These are phyloP conservation scores for Trypanosoma mega DNA, from an alignment of 208 protist genomes.

Conservation along the genomic window DNA sequence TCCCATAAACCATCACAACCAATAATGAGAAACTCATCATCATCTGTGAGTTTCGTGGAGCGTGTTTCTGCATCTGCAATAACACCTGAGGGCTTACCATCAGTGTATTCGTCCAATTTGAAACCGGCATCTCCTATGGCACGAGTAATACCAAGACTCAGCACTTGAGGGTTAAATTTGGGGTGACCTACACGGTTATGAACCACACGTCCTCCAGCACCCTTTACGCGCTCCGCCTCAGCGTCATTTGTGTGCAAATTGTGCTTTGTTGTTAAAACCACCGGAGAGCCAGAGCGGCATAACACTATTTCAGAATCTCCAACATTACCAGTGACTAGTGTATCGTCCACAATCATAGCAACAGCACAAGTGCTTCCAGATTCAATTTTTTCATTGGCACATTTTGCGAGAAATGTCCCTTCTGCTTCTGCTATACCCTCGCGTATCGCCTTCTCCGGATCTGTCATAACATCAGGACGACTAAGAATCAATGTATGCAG, in stretches of 20 bases:
- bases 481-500: conserved; percentile 71
- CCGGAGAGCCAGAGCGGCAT: conserved; percentile 58
- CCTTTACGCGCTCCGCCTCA: conserved; percentile 85
- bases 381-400: conserved; percentile 76
- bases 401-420: conserved; percentile 52
- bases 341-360: conserved; percentile 81
- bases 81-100: conserved; percentile 77
- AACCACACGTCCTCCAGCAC: conserved; percentile 86
- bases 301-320: conserved; percentile 88
- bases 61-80: conserved; percentile 72
- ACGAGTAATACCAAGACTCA: conserved; percentile 91
- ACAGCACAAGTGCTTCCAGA: conserved; percentile 86
- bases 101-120: conserved; percentile 82
- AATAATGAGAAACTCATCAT: conserved; percentile 92
- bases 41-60: conserved; percentile 59
- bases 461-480: conserved; percentile 53
- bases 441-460: conserved; percentile 69
- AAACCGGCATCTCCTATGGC: conserved; percentile 95
- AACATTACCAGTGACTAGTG: conserved; percentile 85
- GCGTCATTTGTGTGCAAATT: conserved; percentile 66
- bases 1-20: conserved; percentile 94
- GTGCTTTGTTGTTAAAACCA: conserved; percentile 85
- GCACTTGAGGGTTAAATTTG: conserved; percentile 84
- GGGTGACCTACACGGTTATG: conserved; percentile 93
- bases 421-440: conserved; percentile 89